Percentiles rank a stretch among this genome's conserved stretches.
phyloP scores from a whole-genome alignment of 441 rosid genomes.

The Melastoma candidum region DNA sequence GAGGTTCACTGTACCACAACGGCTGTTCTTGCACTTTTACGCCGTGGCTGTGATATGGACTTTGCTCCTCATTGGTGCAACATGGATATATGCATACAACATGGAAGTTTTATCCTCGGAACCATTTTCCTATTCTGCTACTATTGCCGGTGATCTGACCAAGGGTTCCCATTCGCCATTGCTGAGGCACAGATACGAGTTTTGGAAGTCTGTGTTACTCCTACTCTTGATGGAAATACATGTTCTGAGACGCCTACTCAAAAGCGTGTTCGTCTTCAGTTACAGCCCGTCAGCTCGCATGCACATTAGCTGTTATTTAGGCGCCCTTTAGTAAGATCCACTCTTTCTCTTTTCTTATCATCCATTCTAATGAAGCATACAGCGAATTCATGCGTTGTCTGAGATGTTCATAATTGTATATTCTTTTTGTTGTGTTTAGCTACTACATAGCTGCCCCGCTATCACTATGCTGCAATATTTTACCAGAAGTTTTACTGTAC shows the following conservation, averaged over 20 bases:
- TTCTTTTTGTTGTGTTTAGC: slow-evolving; percentile 22
- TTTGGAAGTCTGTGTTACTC: slow-evolving; percentile 47
- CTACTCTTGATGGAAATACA: slow-evolving; percentile 66
- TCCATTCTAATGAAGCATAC: too few species aligned
- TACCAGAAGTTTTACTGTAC: slow-evolving; percentile 35
- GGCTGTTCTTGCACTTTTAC: slow-evolving; percentile 61
- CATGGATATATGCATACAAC: slow-evolving; percentile 45
- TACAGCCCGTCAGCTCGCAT: slow-evolving; percentile 64
- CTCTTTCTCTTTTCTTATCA: too few species aligned
- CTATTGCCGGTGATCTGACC: slow-evolving; percentile 30
- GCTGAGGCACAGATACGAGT: slow-evolving; percentile 20
- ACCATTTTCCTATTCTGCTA: slow-evolving; percentile 23
- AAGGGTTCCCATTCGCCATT: slow-evolving; percentile 39
- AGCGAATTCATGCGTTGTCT: too few species aligned
- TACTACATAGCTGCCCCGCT: slow-evolving; percentile 51
- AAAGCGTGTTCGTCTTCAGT: slow-evolving; percentile 42
- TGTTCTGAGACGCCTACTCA: slow-evolving; percentile 52
- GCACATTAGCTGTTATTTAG: slow-evolving; percentile 55
- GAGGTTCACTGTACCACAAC: slow-evolving; percentile 67
- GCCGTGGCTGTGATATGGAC: slow-evolving; percentile 60
- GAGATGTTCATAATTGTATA: not conserved
- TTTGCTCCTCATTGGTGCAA: slow-evolving; percentile 39
- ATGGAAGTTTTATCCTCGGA: slow-evolving; percentile 28
- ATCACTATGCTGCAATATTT: slow-evolving; percentile 45
- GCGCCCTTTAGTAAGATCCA: slow-evolving; percentile 56